Base-by-base conservation (phyloP, 1,284 basidiomycete species). In the Heterobasidion parviporum region DNA sequence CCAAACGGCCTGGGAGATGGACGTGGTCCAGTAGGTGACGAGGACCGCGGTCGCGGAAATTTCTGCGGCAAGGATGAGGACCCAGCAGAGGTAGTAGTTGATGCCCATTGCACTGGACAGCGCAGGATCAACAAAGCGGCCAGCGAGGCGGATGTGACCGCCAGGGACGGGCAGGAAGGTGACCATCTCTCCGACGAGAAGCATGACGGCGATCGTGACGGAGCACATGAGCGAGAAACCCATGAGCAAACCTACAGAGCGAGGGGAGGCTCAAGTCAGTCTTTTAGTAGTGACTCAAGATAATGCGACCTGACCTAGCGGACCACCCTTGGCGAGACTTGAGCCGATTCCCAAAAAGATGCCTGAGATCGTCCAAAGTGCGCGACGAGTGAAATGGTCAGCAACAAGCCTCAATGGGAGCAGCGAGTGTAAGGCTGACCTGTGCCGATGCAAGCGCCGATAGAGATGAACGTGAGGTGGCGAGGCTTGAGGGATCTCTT, bases 61-160 rank as follows among this genome's bases (percentile, higher is more conserved):
- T 65, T 94, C 91, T 5, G 89, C 86, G 3, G 91, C 89, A 20
- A 92, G 74, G 56, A 89, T 70, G 57, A 85, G 80, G 0, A 70
- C 73, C 82, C 86, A 89, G 63, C 84, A 87, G 67, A 86, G 88
- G 82, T 85, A 85, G 66, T 89, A 89, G 65, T 89, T 87, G 85
- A 86, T 90, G 9, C 87, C 61, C 55, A 61, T 56, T 7, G 60
- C 55, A 64, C 92, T 92, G 1, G 85, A 85, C 57, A 93, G 77
- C 2, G 90, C 86, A 6, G 86, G 84, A 64, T 91, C 83, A 32
- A 92, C 85, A 66, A 92, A 92, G 46, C 88, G 84, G 60, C 82
- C 82, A 4, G 91, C 87, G 44, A 93, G 75, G 52, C 80, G 85
- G 67, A 94, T 88, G 67, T 92, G 91, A 6, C 91, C 83, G 59